Evolutionary conservation across 345 rosid genomes (phyloP), one percentile per base, ranked within the genome.

Genomic region (Draba incana): DNA sequence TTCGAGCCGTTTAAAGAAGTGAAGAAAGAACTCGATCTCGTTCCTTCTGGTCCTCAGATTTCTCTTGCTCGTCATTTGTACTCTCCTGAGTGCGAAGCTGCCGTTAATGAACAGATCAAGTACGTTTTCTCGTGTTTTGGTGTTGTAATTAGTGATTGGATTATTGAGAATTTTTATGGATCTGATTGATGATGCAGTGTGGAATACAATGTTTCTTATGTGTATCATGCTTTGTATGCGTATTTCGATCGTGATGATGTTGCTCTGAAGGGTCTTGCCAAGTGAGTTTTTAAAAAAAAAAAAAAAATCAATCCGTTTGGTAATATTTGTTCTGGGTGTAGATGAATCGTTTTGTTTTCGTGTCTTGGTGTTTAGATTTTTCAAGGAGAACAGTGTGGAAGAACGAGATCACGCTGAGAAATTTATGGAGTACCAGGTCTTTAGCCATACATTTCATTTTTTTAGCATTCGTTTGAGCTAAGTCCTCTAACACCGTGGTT

Each of bases 391-490:
- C 1, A 89, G 98, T 62, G 81, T 73, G 24, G 98, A 92, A 46
- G 98, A 92, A 71, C 83, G 98, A 52, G 83, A 76, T 13, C 98
- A 92, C 65, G 98, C 96, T 49, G 96, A 89, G 78, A 80, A 78
- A 77, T 66, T 89, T 48, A 92, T 87, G 90, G 77, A 87, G 66
- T 92, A 85, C 68, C 87, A 87, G 92, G 93, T 81, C 23, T 12
- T 52, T 44, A 2, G 3, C 12, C 8, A 41, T 49, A 2, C 45
- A 8, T 65, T 63, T 55, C 44, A 2, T 41, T n/a, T 41, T 20
- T 24, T 46, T 12, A 14, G 45, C 10, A 4, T 2, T 47, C 6
- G 7, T 42, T 5, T 66, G 42, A 51, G 59, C 5, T 54, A 2
- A 33, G 31, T 23, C 54, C 35, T 64, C 8, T 66, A 25, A 50